A percentile compares a stretch with the other conserved stretches of the same genome.
phyloP scores from a whole-genome alignment of 2,329 filamentous ascomycete genomes.

The Aspergillus eucalypticola region DNA sequence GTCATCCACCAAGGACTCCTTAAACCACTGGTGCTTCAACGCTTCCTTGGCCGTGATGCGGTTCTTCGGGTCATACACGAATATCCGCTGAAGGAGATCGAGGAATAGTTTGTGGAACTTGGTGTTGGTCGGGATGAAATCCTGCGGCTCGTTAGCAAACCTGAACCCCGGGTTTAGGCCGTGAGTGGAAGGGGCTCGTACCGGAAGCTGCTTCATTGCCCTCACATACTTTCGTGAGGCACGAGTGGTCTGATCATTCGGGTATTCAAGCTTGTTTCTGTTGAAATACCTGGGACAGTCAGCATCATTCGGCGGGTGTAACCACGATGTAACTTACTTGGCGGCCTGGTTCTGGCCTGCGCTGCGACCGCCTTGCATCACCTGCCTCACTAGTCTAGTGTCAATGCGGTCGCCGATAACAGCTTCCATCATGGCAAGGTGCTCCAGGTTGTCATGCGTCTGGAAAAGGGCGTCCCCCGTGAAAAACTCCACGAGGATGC shows the following conservation, averaged over 20 bases:
- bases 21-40: constrained; percentile 67
- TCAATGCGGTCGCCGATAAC: constrained; percentile 61
- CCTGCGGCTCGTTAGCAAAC: constrained; percentile 45
- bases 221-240: constrained; percentile 67
- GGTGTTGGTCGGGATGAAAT: constrained; percentile 62
- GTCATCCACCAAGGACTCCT: constrained; percentile 64
- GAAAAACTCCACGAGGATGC: constrained; percentile 68
- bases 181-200: constrained; percentile 36
- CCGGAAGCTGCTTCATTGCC: constrained; percentile 65
- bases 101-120: constrained; percentile 65
- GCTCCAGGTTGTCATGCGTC: constrained; percentile 68
- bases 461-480: constrained; percentile 69
- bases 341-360: constrained; percentile 55
- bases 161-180: background rate
- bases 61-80: constrained; percentile 66
- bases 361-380: constrained; percentile 50
- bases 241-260: constrained; percentile 62
- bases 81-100: constrained; percentile 63
- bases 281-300: constrained; percentile 54
- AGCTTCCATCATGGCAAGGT: constrained; percentile 69
- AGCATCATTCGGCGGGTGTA: constrained; percentile 27
- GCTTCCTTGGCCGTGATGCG: constrained; percentile 66
- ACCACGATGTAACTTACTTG: constrained; percentile 49
- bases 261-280: constrained; percentile 61
- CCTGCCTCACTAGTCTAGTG: constrained; percentile 55